Evolutionary conservation across 495 filamentous ascomycete genomes (phyloP), one percentile per base, ranked within the genome.

Genomic region (Chaetomium tenue): DNA sequence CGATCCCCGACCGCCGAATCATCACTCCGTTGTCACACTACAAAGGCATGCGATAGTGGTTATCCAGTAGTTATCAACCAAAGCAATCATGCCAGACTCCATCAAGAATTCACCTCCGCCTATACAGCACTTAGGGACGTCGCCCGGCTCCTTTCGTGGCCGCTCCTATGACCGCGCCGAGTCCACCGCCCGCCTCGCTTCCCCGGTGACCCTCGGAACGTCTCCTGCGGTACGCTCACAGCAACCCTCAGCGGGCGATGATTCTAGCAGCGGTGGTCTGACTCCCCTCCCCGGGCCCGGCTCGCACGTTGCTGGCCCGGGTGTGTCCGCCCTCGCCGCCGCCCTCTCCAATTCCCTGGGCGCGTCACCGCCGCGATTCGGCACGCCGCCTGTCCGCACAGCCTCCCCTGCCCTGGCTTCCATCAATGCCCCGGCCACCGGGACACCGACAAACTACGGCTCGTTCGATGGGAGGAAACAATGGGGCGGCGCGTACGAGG

Each of bases 241-340:
- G 28, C 48, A 53, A 16, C 28, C 28, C 2, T 50, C 58, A 5
- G 33, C 42, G 39, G 74, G 72, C 48, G 74, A 72, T 7, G 73
- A 71, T 3, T 69, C 63, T 20, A 66, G 67, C 44, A 67, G 71
- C 51, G 81, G 75, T 20, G 71, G 63, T 47, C 60, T 81, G 60
- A 77, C 80, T 22, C 83, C 85, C 61, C 79, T 87, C 23, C 77
- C 84, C 2, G 84, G 84, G n/a, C 72, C 81, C 11, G 80, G 75
- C 46, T 76, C 74, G n/a, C 71, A 74, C 57, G 68, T 71, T 20
- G 84, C 80, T 0, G 89, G 89, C 5, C 89, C 89, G 3, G 89
- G 90, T 2, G 81, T 89, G 25, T 92, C 89, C 33, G 89, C 89
- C 68, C 85, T 93, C 61, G 88, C 90, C 25, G 88, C 88, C 23